phyloP scores from a whole-genome alignment of 1,284 basidiomycete species.

The Sanghuangporus baumii region DNA sequence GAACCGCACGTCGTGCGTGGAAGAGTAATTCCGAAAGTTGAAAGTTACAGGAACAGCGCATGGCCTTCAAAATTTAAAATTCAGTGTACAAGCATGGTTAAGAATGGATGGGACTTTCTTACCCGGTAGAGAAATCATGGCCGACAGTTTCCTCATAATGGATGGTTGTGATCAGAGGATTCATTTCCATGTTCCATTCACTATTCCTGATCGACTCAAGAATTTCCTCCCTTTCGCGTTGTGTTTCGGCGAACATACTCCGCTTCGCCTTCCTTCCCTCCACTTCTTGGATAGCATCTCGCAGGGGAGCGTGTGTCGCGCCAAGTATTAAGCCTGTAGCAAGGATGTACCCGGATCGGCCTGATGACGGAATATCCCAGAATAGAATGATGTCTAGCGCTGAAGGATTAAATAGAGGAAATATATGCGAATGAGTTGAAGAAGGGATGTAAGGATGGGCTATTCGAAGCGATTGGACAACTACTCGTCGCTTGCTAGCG shows the following conservation, averaged over 20 bases:
- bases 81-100: neutral
- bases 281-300: conserved; percentile 48
- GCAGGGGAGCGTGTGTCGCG: conserved; percentile 59
- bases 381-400: conserved; percentile 69
- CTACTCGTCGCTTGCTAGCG: conserved; percentile 40
- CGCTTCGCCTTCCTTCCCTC: conserved; percentile 63
- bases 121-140: conserved; percentile 71
- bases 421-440: conserved; percentile 49
- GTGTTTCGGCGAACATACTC: conserved; percentile 88
- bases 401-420: conserved; percentile 74
- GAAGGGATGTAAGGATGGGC: conserved; percentile 62
- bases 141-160: conserved; percentile 35
- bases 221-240: conserved; percentile 61
- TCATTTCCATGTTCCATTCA: conserved; percentile 75
- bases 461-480: conserved; percentile 32
- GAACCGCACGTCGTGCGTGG: conserved; percentile 49
- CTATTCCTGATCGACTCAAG: conserved; percentile 60
- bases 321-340: conserved; percentile 60
- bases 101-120: conserved; percentile 24
- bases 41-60: conserved; percentile 52
- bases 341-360: conserved; percentile 56
- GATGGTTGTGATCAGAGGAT: conserved; percentile 58
- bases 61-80: conserved; percentile 38
- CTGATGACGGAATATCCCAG: conserved; percentile 60
- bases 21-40: conserved; percentile 63